These are phyloP conservation scores for Mycena amicta DNA, from an alignment of 768 basidiomycete species.

Conservation along the genomic window DNA sequence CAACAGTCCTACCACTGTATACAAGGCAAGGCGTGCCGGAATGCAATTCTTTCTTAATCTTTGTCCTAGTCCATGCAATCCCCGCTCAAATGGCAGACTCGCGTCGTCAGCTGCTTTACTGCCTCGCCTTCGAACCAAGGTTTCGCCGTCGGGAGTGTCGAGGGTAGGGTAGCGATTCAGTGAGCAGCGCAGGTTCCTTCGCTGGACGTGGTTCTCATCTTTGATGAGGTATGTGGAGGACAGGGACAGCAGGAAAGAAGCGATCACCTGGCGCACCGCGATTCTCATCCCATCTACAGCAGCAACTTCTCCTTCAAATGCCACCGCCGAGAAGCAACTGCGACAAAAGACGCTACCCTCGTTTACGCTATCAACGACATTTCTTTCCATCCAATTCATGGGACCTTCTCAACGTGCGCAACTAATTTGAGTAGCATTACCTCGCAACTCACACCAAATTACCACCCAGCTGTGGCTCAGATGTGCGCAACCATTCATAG, in stretches of 20 bases:
- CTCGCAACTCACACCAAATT: too few species aligned
- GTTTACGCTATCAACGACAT: conserved; percentile 60
- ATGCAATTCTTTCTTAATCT: background rate
- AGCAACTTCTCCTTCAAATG: conserved; percentile 91
- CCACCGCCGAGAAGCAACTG: conserved; percentile 59
- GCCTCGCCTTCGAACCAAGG: conserved; percentile 58
- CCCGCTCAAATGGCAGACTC: conserved; percentile 92
- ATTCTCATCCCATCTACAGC: conserved; percentile 32
- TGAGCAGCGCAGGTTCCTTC: conserved; percentile 37
- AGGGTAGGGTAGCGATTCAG: conserved; percentile 96
- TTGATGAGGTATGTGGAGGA: conserved; percentile 77
- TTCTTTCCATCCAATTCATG: conserved; percentile 81
- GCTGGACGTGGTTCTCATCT: background rate
- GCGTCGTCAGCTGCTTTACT: conserved; percentile 82
- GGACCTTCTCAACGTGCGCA: conserved; percentile 77
- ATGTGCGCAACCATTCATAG: too few species aligned
- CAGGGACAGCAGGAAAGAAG: conserved; percentile 64
- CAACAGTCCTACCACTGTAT: conserved; percentile 73
- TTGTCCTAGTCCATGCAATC: conserved; percentile 70
- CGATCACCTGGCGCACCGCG: background rate
- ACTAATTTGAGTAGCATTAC: too few species aligned
- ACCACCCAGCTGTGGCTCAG: background rate
- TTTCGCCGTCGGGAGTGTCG: conserved; percentile 84
- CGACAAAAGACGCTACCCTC: conserved; percentile 62
- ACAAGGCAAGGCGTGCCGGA: conserved; percentile 55